Evolutionary conservation across 208 protist genomes (phyloP).

Genomic region (Crithidia expoeki): DNA sequence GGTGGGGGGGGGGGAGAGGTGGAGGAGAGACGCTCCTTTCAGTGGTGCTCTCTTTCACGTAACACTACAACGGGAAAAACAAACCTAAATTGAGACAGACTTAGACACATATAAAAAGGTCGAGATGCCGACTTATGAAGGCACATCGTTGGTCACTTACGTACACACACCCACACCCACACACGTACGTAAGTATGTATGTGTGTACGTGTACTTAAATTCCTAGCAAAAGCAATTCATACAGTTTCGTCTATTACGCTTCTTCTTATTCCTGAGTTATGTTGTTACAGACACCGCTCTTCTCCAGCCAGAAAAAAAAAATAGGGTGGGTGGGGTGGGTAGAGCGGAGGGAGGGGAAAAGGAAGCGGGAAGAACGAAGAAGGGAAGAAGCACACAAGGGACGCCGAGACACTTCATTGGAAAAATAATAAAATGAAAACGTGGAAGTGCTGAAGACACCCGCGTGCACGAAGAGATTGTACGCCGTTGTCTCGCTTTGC

Average conservation of each 20-base stretch:
- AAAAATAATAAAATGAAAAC: no score
- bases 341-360: not conserved
- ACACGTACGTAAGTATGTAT: not conserved
- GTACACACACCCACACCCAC: no score
- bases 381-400: not conserved
- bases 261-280: not conserved
- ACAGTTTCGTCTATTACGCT: not conserved
- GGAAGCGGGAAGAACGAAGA: conserved; percentile 9
- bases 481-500: no score
- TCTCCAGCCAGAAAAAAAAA: conserved; percentile 2
- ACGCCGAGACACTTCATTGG: not conserved
- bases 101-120: conserved; percentile 3
- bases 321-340: no score
- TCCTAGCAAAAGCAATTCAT: not conserved
- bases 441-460: no score
- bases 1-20: not conserved
- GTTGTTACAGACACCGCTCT: no score
- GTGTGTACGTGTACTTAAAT: not conserved
- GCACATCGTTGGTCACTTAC: not conserved
- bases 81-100: not conserved
- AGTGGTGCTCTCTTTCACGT: not conserved
- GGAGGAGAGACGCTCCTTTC: not conserved
- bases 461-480: no score
- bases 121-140: conserved; percentile 10
- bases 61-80: not conserved